Evolutionary conservation across 495 filamentous ascomycete species (phyloP), one percentile per base, ranked within the genome.

Genomic region (Astrocystis sublimbata): DNA sequence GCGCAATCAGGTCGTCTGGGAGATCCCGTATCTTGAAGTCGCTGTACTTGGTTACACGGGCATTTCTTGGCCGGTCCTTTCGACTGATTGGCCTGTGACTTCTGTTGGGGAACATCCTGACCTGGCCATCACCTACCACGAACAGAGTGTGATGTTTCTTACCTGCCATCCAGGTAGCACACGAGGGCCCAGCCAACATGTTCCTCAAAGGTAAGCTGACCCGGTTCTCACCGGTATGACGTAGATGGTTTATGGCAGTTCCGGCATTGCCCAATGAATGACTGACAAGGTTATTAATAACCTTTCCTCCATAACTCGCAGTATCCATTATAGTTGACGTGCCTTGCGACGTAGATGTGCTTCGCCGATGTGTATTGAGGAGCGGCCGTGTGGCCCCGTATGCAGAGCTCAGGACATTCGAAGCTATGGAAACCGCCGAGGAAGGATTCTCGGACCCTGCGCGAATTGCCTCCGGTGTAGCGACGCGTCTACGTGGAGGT

Each of bases 181-280:
- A 89, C n/a, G 81, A 81, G 26, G 78, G 74, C 4, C 72, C 75
- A 6, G 79, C 75, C 8, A 73, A 54, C 13, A 71, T 69, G 19
- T 69, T 65, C 50, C 86, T 79, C 17, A 78, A 80, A 21, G 90
- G 85, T 24, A 97, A 77, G 60, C 91, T 85, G 8, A 98, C 81
- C 43, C 90, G 87, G 68, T 93, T 94, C 68, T 94, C 92, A 8
- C 90, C 90, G 1, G 86, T 86, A 70, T 94, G 91, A 38, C 92
- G 88, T 40, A 97, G 79, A 40, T 89, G 89, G 63, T 84, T 88
- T 59, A 93, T 88, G 10, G 88, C 91, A 31, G 85, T 90, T 28
- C 88, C 89, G 4, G 91, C 90, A 58, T 89, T 92, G 40, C 90
- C 89, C 64, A 94, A 82, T 21, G 92, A 94, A 73, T 91, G 88